phyloP scores from a whole-genome alignment of 768 basidiomycete species.

The Pulveroboletus sp. region DNA sequence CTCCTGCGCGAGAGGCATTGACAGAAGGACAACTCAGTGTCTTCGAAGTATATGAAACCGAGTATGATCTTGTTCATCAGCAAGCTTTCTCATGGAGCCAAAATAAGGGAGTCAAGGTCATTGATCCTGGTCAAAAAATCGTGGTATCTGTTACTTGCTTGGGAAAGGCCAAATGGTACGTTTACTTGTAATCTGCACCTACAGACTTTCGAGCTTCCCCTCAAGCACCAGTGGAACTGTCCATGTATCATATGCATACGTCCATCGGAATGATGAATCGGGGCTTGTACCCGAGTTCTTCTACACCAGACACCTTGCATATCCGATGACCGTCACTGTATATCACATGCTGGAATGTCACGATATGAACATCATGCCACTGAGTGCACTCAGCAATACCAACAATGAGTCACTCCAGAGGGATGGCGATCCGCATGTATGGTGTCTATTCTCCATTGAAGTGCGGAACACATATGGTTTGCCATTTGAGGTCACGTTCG shows the following conservation, averaged over 20 bases:
- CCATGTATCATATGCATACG: conserved; percentile 77
- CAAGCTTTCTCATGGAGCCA: conserved; percentile 77
- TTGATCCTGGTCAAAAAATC: conserved; percentile 66
- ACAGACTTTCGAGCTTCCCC: background rate
- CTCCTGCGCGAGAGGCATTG: conserved; percentile 68
- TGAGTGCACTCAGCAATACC: conserved; percentile 30
- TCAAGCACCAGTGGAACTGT: conserved; percentile 71
- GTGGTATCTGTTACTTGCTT: conserved; percentile 69
- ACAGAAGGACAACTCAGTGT: conserved; percentile 77
- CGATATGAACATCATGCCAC: conserved; percentile 74
- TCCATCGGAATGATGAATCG: conserved; percentile 40
- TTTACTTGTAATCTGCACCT: conserved; percentile 9
- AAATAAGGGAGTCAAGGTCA: conserved; percentile 39
- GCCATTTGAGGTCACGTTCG: conserved; percentile 85
- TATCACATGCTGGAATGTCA: conserved; percentile 92
- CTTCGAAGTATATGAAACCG: conserved; percentile 87
- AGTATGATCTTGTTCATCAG: conserved; percentile 68
- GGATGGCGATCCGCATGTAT: conserved; percentile 50
- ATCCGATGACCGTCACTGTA: conserved; percentile 89
- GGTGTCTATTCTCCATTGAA: conserved; percentile 87
- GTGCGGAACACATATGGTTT: conserved; percentile 89
- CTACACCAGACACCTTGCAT: conserved; percentile 80
- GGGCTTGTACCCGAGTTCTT: conserved; percentile 49
- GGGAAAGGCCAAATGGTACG: conserved; percentile 91
- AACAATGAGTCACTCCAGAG: conserved; percentile 29